These are phyloP conservation scores for Liriodendron chinense DNA, from an alignment of 164 flowering plant genomes.

Conservation along the genomic window DNA sequence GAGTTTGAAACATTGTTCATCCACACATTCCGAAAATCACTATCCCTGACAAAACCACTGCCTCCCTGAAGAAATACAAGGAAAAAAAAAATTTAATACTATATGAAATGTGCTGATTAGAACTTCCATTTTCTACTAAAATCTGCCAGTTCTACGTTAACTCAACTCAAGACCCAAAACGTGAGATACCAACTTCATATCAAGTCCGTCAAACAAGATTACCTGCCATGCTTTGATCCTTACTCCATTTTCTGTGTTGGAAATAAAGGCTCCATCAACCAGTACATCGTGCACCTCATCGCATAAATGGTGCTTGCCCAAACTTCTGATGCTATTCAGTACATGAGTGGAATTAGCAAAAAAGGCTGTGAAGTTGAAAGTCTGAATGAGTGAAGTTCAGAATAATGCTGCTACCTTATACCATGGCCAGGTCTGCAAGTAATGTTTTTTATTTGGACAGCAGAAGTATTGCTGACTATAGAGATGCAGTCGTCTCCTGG, in stretches of 20 bases:
- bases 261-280: conserved; percentile 57
- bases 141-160: neutral
- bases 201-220: neutral
- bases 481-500: conserved; percentile 96
- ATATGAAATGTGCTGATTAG: neutral
- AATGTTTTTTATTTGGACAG: conserved; percentile 46
- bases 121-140: neutral
- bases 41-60: conserved; percentile 53
- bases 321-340: conserved; percentile 76
- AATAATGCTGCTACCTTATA: conserved; percentile 55
- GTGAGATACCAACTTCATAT: neutral
- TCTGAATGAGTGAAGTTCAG: neutral
- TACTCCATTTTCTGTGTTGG: conserved; percentile 73
- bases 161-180: neutral
- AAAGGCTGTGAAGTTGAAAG: neutral
- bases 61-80: conserved; percentile 64
- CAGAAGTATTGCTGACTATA: conserved; percentile 74
- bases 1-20: conserved; percentile 89
- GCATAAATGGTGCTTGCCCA: conserved; percentile 58
- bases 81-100: neutral
- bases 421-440: conserved; percentile 93
- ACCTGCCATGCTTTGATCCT: conserved; percentile 99
- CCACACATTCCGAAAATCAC: conserved; percentile 52
- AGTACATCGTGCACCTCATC: conserved; percentile 50
- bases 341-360: neutral